phyloP scores from a whole-genome alignment of 2,329 filamentous ascomycete genomes.

The Fusarium sp. region DNA sequence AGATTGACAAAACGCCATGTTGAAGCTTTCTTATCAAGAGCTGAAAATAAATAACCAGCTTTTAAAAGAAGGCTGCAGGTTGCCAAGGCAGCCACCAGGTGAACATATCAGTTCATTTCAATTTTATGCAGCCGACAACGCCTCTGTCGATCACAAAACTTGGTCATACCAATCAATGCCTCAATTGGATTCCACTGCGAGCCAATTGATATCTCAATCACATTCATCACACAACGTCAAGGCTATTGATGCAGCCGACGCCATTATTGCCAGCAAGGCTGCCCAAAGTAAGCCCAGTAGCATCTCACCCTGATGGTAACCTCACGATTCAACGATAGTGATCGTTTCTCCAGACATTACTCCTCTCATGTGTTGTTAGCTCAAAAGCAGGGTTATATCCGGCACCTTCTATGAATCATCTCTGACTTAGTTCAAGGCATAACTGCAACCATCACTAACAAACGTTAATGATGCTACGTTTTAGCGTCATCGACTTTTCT shows the following conservation, averaged over 20 bases:
- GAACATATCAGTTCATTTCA: background rate
- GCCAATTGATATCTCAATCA: background rate
- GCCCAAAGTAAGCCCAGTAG: background rate
- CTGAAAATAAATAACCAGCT: background rate
- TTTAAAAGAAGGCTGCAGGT: background rate
- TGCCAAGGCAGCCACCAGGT: background rate
- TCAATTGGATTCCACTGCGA: background rate
- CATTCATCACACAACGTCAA: background rate
- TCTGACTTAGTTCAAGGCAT: background rate
- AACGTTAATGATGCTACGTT: background rate
- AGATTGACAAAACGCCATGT: background rate
- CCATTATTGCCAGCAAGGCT: background rate
- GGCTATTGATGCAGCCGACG: background rate
- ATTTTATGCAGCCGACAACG: slow-evolving; percentile 1
- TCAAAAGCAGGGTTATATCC: background rate
- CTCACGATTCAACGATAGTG: background rate
- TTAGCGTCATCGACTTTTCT: slow-evolving; percentile 1
- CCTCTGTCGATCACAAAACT: background rate
- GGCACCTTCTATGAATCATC: background rate
- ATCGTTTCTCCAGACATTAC: background rate
- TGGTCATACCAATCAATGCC: background rate
- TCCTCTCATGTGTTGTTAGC: background rate
- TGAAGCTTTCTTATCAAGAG: background rate
- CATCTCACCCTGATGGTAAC: background rate
- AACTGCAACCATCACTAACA: background rate